Evolutionary conservation across 2,329 filamentous ascomycete species (phyloP), one percentile per base, ranked within the genome.

Genomic region (Celoporthe dispersa): DNA sequence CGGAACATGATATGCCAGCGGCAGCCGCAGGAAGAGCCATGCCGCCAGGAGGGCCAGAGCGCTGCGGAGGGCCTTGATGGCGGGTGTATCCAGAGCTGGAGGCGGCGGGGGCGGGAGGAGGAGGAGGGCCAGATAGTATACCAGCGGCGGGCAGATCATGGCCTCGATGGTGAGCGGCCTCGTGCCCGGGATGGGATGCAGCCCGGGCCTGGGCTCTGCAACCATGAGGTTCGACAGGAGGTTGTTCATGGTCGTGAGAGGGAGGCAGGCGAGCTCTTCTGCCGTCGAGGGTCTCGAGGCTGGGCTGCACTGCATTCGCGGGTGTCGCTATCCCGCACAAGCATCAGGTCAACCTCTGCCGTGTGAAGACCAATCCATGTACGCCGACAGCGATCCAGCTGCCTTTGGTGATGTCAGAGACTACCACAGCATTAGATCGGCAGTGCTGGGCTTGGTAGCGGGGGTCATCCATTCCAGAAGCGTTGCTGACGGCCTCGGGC

Each of bases 41-140:
- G 78, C 79, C 2, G 81, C 78, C 16, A 75, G 64, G 3, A 80
- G 67, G 1, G 82, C 82, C 44, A 83, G 77, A 1, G 73, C 65
- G 63, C 80, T 82, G 2, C 80, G 78, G n/a, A 82, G 72, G 12
- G 76, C 35, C 48, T 75, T 76, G 35, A 80, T 70, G 7, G 75
- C 70, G 2, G 74, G 57, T 0, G 75, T 76, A 19, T 79, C 75
- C 19, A 81, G 73, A 2, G 74, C 71, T n/a, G 76, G 77, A 2
- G 81, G 79, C 9, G 81, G 80, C 2, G 80, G 75, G 3, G 80
- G 80, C 11, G 80, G 79, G 19, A 83, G 77, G 59, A 83, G 79
- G 2, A 83, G 74, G 0, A 83, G 74, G 3, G 81, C 81, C 35
- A 82, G 67, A 68, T 83, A 83, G 74, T 83, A 83, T 7, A 80